Percentiles rank a stretch among this genome's conserved stretches.
Conservation (phyloP, 768 basidiomycete species). For the Hemileccinum rubropunctum region DNA sequence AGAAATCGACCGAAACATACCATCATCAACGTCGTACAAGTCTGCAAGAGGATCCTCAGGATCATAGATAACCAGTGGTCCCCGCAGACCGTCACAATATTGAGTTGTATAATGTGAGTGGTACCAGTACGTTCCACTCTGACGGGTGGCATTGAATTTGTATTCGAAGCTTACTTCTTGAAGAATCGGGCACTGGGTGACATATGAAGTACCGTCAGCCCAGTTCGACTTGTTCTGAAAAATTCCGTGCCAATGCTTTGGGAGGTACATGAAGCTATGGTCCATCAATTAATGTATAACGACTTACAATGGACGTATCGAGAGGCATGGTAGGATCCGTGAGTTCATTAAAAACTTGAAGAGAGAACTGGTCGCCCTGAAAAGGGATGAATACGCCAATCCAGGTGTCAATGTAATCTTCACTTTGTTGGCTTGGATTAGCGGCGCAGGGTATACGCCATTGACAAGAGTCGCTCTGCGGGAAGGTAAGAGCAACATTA, state of each 20-base stretch:
- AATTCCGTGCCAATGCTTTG: conserved; percentile 34
- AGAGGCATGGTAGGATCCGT: conserved; percentile 46
- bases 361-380: conserved; percentile 36
- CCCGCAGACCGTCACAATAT: conserved; percentile 43
- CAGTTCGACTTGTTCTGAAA: conserved; percentile 28
- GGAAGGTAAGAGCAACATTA: not conserved
- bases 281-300: conserved; percentile 8
- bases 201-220: conserved; percentile 35
- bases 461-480: conserved; percentile 42
- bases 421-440: conserved; percentile 41
- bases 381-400: not conserved
- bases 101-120: conserved; percentile 40
- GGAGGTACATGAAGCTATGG: conserved; percentile 13
- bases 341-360: conserved; percentile 46
- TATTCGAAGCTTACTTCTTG: conserved; percentile 35
- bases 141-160: conserved; percentile 30
- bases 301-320: conserved; percentile 40
- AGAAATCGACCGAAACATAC: conserved; percentile 16
- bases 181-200: conserved; percentile 45
- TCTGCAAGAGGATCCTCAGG: conserved; percentile 39
- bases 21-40: conserved; percentile 48
- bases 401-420: not conserved
- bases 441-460: conserved; percentile 45
- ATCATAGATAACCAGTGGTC: conserved; percentile 44
- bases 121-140: conserved; percentile 50